Conservation (phyloP, 1,284 basidiomycete species). For the Fomitopsis palustris region DNA sequence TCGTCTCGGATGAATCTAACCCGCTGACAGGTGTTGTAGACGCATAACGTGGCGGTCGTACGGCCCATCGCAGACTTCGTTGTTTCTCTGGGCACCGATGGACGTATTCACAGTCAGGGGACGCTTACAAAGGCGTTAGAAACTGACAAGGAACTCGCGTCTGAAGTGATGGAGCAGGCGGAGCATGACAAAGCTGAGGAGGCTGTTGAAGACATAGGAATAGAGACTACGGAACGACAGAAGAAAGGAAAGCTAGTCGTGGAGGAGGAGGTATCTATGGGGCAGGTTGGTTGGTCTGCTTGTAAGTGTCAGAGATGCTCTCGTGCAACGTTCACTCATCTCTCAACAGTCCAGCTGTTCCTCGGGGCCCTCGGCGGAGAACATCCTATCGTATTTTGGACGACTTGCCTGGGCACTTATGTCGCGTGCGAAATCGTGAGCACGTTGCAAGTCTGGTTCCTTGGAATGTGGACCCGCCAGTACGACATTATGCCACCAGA, state of each 20-base stretch:
- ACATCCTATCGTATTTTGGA: conserved; percentile 30
- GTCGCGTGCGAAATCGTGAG: conserved; percentile 15
- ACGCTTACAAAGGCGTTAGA: conserved; percentile 41
- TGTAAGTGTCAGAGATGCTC: conserved; percentile 21
- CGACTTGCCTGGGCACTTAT: conserved; percentile 21
- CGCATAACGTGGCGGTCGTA: conserved; percentile 71
- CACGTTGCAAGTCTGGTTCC: conserved; percentile 21
- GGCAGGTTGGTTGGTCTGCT: conserved; percentile 48
- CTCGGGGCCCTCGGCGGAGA: conserved; percentile 30
- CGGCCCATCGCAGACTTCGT: conserved; percentile 62
- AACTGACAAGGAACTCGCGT: conserved; percentile 35
- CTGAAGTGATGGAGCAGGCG: conserved; percentile 39
- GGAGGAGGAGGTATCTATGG: conserved; percentile 57
- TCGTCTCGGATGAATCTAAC: too few relatives aligned
- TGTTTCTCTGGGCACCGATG: conserved; percentile 53
- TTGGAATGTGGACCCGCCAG: conserved; percentile 28
- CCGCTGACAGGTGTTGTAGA: conserved; percentile 34
- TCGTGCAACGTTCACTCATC: conserved; percentile 21
- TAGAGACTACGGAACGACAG: conserved; percentile 18
- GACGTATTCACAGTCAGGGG: conserved; percentile 47
- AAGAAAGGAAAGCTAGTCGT: conserved; percentile 48
- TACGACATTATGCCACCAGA: conserved; percentile 26
- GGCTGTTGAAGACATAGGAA: conserved; percentile 32
- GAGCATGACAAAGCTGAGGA: conserved; percentile 38
- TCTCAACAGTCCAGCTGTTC: conserved; percentile 26